These are phyloP conservation scores for Allium cepa DNA, from an alignment of 106 monocot species.

Conservation along the genomic window DNA sequence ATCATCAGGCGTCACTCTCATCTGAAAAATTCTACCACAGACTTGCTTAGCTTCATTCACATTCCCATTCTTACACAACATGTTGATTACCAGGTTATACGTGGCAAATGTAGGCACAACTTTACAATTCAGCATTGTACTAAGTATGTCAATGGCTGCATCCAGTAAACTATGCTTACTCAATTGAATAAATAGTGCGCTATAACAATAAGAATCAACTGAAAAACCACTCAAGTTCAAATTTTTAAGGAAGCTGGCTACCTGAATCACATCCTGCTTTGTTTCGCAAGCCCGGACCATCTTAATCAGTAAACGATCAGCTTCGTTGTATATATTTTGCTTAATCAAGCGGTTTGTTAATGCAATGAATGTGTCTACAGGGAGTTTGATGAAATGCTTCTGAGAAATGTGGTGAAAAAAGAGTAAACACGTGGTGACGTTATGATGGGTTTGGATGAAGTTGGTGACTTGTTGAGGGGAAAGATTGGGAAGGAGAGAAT, in stretches of 20 bases:
- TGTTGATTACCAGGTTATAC: constrained; percentile 53
- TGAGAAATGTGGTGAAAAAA: constrained; percentile 45
- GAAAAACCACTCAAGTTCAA: constrained; percentile 20
- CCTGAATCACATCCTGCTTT: constrained; percentile 22
- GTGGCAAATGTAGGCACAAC: constrained; percentile 33
- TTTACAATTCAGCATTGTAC: constrained; percentile 19
- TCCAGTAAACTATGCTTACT: constrained; percentile 33
- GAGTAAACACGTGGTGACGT: constrained; percentile 13
- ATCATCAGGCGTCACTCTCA: constrained; percentile 33
- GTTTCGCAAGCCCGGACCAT: constrained; percentile 38
- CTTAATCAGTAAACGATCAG: constrained; percentile 25
- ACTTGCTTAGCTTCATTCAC: constrained; percentile 36
- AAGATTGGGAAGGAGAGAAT: constrained; percentile 20
- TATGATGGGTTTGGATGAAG: constrained; percentile 24
- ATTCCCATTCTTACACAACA: constrained; percentile 61
- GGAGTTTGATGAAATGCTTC: constrained; percentile 38
- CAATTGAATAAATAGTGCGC: constrained; percentile 44
- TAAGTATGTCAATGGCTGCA: constrained; percentile 22
- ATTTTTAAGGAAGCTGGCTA: constrained; percentile 21
- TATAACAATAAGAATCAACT: constrained; percentile 32
- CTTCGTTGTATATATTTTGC: constrained; percentile 13
- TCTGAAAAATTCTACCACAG: constrained; percentile 29
- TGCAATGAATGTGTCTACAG: constrained; percentile 17
- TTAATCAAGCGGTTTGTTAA: constrained; percentile 44
- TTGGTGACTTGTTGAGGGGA: constrained; percentile 18